These are phyloP conservation scores for Aspergillus versicolor DNA, from an alignment of 2,329 filamentous ascomycete species.

Conservation along the genomic window DNA sequence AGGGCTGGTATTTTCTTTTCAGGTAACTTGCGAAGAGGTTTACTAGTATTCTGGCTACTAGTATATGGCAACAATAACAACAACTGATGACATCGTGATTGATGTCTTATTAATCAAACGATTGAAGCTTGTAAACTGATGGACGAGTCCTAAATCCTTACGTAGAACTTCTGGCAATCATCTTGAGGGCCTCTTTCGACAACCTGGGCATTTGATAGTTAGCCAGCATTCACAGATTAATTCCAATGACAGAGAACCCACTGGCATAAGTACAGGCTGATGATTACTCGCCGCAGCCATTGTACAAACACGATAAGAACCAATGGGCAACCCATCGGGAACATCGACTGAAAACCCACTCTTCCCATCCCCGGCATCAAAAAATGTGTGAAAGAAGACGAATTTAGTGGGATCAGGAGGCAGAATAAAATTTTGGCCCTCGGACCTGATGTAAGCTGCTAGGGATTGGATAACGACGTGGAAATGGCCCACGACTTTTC, in stretches of 20 bases:
- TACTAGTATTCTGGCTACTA: too few species aligned
- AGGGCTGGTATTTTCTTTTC: too few species aligned
- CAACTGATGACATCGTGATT: too few species aligned
- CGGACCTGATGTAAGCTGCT: neutral
- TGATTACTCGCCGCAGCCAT: slow-evolving; percentile 8
- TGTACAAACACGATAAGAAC: slow-evolving; percentile 7
- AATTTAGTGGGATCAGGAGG: neutral
- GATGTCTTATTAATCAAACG: too few species aligned
- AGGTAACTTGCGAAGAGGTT: too few species aligned
- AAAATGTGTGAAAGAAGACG: slow-evolving; percentile 4
- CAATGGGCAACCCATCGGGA: neutral
- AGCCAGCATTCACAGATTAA: neutral
- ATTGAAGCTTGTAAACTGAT: too few species aligned
- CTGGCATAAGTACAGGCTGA: slow-evolving; percentile 11
- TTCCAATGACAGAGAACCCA: neutral
- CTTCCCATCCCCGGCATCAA: neutral
- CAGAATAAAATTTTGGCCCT: neutral
- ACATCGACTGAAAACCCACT: neutral
- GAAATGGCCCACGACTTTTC: slow-evolving; percentile 6
- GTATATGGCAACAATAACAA: too few species aligned
- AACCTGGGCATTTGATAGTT: neutral
- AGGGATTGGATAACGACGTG: slow-evolving; percentile 4
- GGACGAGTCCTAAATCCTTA: neutral
- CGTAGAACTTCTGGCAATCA: slow-evolving; percentile 8
- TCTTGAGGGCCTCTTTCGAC: slow-evolving; percentile 3